Conservation (phyloP, 352 stramenopile genomes). For the Phytophthora pluvialis region DNA sequence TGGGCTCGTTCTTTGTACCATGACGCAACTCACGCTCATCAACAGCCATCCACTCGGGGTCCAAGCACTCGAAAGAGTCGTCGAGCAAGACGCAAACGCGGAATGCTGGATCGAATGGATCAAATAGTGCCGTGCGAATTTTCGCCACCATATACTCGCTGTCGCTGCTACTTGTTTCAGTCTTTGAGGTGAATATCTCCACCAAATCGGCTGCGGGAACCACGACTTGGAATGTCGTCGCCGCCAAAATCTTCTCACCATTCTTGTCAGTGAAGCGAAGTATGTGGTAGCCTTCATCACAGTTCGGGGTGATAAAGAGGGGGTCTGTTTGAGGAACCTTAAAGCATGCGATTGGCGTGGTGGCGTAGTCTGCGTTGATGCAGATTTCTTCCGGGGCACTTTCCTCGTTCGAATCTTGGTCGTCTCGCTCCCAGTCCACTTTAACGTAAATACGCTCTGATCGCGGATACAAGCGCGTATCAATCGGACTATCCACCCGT, state of each 20-base stretch:
- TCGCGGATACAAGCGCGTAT: slow-evolving; percentile 36
- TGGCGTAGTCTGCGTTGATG: slow-evolving; percentile 38
- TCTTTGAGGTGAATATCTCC: slow-evolving; percentile 21
- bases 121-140: slow-evolving; percentile 53
- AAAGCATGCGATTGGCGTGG: slow-evolving; percentile 33
- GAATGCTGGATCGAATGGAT: slow-evolving; percentile 42
- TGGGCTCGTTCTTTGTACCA: slow-evolving; percentile 15
- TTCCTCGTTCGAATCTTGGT: slow-evolving; percentile 6
- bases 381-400: slow-evolving; percentile 40
- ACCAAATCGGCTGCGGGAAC: slow-evolving; percentile 41
- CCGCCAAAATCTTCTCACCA: slow-evolving; percentile 40
- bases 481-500: slow-evolving; percentile 36
- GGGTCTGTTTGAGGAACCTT: slow-evolving; percentile 39
- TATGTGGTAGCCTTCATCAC: slow-evolving; percentile 43
- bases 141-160: slow-evolving; percentile 28
- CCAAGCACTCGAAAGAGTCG: slow-evolving; percentile 51
- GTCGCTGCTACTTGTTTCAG: slow-evolving; percentile 4
- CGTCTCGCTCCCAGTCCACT: slow-evolving; percentile 31
- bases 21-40: slow-evolving; percentile 22
- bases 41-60: slow-evolving; percentile 31
- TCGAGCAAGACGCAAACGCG: slow-evolving; percentile 57
- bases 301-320: slow-evolving; percentile 38
- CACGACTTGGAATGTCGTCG: slow-evolving; percentile 48
- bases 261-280: slow-evolving; percentile 48
- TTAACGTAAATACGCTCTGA: slow-evolving; percentile 58